phyloP scores from a whole-genome alignment of 2,329 filamentous ascomycete species.

The Biscogniauxia marginata region DNA sequence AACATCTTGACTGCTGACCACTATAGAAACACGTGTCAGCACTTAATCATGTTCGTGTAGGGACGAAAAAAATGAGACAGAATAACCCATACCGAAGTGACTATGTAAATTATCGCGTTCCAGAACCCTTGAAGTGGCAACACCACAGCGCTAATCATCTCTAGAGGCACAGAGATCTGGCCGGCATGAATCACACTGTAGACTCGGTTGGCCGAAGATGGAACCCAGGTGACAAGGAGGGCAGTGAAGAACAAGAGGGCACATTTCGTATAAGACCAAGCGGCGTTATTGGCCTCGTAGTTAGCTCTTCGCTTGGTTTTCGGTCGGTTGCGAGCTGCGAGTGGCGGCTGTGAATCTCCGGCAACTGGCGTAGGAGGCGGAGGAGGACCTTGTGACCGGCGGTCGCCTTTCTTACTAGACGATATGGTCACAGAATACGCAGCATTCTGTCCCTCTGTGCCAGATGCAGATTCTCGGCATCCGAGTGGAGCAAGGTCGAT shows the following conservation, averaged over 20 bases:
- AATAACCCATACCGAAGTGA: slow-evolving; percentile 50
- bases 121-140: slow-evolving; percentile 81
- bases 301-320: slow-evolving; percentile 30
- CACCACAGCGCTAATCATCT: slow-evolving; percentile 70
- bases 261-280: slow-evolving; percentile 69
- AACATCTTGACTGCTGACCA: slow-evolving; percentile 59
- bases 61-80: background rate
- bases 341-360: background rate
- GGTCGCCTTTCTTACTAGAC: slow-evolving; percentile 31
- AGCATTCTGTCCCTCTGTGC: slow-evolving; percentile 14
- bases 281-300: slow-evolving; percentile 59
- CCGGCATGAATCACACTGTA: slow-evolving; percentile 63
- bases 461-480: slow-evolving; percentile 21
- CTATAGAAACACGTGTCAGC: background rate
- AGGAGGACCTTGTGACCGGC: slow-evolving; percentile 24
- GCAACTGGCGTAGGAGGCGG: background rate
- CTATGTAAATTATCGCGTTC: slow-evolving; percentile 76
- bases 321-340: slow-evolving; percentile 10
- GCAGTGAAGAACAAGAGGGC: slow-evolving; percentile 70
- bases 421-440: slow-evolving; percentile 54
- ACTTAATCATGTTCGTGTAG: background rate
- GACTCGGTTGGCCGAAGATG: slow-evolving; percentile 73
- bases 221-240: slow-evolving; percentile 73
- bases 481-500: slow-evolving; percentile 37
- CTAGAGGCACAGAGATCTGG: slow-evolving; percentile 55